Evolutionary conservation across 805 yeast species (phyloP), one percentile per base, ranked within the genome.

Genomic region (Kluyveromyces aestuarii): DNA sequence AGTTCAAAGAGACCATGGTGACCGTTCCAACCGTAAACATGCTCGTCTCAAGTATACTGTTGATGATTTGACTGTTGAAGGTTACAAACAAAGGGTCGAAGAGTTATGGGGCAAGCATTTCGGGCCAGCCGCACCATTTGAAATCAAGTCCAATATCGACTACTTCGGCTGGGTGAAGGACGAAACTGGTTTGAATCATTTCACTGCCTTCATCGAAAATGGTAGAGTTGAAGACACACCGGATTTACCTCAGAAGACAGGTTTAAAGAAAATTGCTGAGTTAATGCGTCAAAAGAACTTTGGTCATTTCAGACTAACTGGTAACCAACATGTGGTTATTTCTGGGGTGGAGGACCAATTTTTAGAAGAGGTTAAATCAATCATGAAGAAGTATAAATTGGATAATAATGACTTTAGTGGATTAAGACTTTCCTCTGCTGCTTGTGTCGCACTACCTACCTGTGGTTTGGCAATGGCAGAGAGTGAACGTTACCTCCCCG

Each of bases 401-500:
- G 96, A 88, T 65, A 89, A 88, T 71, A 75, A 89, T 46, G 77
- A 81, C 55, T 85, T 82, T 69, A 82, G 95, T 48, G 95, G 85
- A 3, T 74, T 91, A 61, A 81, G 98, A 67, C 75, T 88, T 50
- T 84, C 96, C 9, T 87, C 96, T 8, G 89, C 96, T 25, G 95
- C 98, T 0, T 91, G 98, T 79, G 98, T 91, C 50, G 97, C 96
- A 2, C 82, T 91, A 79, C 98, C 98, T 57, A 91, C 98, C 1
- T 91, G 98, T 80, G 98, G 98, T 57, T 78, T 91, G 62, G 98
- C 98, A 17, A 89, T 91, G 97, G 98, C 98, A 35, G 98, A 91
- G 72, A 84, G 95, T 48, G 98, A 91, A 73, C 82, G 98, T 64
- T 73, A 71, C 50, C 74, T 91, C 60, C 98, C 98, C 8, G 82